phyloP scores from a whole-genome alignment of 768 basidiomycete genomes.

The Collybia sordida region DNA sequence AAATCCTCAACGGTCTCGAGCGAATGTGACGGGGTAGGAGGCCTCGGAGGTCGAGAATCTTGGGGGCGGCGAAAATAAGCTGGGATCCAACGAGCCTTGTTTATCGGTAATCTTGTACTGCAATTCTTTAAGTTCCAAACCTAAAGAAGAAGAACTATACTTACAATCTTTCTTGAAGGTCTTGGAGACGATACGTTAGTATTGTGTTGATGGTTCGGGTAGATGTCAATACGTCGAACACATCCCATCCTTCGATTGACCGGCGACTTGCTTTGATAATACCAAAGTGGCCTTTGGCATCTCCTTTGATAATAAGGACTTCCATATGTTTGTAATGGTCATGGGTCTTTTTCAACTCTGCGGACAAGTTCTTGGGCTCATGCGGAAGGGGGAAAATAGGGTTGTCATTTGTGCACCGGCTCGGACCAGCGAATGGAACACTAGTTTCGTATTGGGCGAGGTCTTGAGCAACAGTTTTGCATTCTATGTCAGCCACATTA shows the following conservation, averaged over 20 bases:
- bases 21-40: neutral
- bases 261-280: neutral
- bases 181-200: neutral
- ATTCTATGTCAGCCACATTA: no score
- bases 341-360: no score
- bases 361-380: no score
- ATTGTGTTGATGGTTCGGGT: neutral
- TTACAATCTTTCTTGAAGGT: slow-evolving; percentile 2
- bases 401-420: no score
- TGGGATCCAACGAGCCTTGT: neutral
- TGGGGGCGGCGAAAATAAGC: neutral
- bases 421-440: no score
- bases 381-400: no score
- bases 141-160: neutral
- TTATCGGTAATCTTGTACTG: neutral
- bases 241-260: neutral
- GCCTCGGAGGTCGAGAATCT: neutral
- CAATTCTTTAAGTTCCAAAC: neutral
- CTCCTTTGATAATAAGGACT: neutral
- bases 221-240: neutral
- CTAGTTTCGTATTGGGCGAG: no score
- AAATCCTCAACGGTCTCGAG: neutral
- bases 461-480: no score
- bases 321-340: slow-evolving; percentile 2
- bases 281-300: neutral